Evolutionary conservation across 2,329 filamentous ascomycete genomes (phyloP).

Genomic region (Colletotrichum australisinense): DNA sequence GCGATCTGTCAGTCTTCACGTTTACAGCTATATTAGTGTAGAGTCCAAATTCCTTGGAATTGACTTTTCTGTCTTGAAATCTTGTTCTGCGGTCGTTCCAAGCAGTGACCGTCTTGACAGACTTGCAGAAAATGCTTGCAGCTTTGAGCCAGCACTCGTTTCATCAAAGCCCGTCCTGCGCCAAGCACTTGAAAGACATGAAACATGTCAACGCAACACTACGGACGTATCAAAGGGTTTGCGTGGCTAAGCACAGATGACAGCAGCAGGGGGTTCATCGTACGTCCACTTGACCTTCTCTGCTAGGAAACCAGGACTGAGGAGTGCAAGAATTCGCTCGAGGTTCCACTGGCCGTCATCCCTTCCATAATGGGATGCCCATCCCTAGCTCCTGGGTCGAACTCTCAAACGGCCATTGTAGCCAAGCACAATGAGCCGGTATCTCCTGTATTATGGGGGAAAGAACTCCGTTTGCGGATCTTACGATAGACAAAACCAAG

Average conservation of each 20-base stretch:
- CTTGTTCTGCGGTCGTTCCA: not conserved
- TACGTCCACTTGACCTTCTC: not conserved
- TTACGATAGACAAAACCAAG: not conserved
- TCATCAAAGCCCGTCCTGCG: not conserved
- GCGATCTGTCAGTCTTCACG: not conserved
- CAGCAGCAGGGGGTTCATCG: not conserved
- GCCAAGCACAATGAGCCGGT: not conserved
- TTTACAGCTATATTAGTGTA: not conserved
- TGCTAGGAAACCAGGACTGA: not conserved
- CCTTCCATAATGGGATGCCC: not conserved
- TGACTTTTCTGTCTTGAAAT: not conserved
- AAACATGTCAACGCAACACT: constrained; percentile 26
- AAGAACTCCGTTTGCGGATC: not conserved
- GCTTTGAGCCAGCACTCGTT: constrained; percentile 1
- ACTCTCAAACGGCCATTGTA: constrained; percentile 3
- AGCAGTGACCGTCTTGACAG: not conserved
- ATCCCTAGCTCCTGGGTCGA: not conserved
- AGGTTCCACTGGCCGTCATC: not conserved
- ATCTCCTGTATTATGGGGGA: not conserved
- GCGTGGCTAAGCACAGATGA: not conserved
- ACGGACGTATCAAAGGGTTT: constrained; percentile 27
- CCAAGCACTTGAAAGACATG: constrained; percentile 11
- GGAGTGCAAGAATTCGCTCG: not conserved
- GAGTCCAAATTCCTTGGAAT: not conserved
- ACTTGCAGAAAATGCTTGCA: not conserved